phyloP scores from a whole-genome alignment of 768 basidiomycete genomes.

The Suillus brevipes region DNA sequence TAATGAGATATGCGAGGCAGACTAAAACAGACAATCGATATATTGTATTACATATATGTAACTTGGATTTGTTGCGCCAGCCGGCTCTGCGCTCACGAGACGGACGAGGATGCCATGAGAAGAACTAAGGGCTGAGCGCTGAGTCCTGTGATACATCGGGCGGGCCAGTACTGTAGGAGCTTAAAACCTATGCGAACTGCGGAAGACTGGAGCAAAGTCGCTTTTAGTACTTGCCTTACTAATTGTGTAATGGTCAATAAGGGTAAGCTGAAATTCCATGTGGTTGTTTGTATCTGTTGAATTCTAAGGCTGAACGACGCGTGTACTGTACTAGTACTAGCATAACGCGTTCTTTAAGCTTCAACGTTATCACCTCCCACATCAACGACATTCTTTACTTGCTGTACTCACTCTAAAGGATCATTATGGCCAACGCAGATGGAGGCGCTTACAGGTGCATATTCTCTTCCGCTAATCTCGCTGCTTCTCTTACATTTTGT shows the following conservation, averaged over 20 bases:
- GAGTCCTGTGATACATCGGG: background rate
- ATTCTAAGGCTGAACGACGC: conserved; percentile 23
- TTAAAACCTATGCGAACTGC: background rate
- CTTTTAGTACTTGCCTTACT: background rate
- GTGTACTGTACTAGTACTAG: conserved; percentile 21
- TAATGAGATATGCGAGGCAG: background rate
- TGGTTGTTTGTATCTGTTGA: conserved; percentile 24
- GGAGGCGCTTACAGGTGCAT: conserved; percentile 75
- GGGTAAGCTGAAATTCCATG: background rate
- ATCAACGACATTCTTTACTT: conserved; percentile 4
- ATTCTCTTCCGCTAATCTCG: conserved; percentile 18
- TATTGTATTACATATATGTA: background rate
- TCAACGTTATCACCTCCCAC: background rate
- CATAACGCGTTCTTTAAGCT: conserved; percentile 22
- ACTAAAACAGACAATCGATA: background rate
- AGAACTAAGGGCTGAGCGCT: background rate
- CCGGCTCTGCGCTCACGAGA: background rate
- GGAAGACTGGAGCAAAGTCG: background rate
- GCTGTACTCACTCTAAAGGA: conserved; percentile 13
- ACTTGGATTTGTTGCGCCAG: background rate
- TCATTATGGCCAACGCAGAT: conserved; percentile 75
- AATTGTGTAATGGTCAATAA: background rate
- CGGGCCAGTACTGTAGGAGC: background rate
- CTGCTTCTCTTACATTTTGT: conserved; percentile 19
- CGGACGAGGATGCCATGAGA: background rate